Base-by-base conservation (phyloP, 2,329 filamentous ascomycete genomes). In the Fusarium gaditjirri region DNA sequence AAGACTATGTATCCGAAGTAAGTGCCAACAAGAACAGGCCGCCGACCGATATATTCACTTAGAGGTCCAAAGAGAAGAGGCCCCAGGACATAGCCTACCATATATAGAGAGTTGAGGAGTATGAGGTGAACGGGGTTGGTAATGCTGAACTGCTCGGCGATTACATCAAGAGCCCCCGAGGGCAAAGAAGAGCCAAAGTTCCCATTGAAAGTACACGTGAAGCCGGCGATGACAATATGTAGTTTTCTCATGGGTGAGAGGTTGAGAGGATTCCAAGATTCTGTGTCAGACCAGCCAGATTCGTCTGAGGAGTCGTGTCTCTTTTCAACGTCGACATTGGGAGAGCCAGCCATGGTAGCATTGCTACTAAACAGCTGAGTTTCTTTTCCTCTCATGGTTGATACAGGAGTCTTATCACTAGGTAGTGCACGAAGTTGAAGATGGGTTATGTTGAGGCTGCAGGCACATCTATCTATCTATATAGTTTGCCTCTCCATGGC, bases 121-220 rank as follows among this genome's bases (percentile, higher is more conserved):
- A 76, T 77, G 16, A 81, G 78, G 21, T 79, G 71, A 8, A 77
- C 55, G 31, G 71, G 73, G 42, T 71, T 47, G 9, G 75, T 62
- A 46, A 81, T 76, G 19, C 56, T 42, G 53, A 81, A 81, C 19
- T 75, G 69, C 11, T 75, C 72, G 21, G 78, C 66, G 36, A 81
- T 80, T 64, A 78, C 73, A n/a, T 80, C 71, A n/a, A 81, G 78
- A n/a, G 79, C 80, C 2, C 80, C 80, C 3, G 79, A 80, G 12
- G 80, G 80, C 73, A 81, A 80, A 7, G 80, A 80, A 4, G 80
- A 80, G 16, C 80, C 80, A 36, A 81, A 77, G 67, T 81, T 81
- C 33, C 80, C 78, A 27, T 81, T 81, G 65, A 82, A 80, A 14
- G 79, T 82, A 58, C 79, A 81, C 5, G 77, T 80, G 63, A 82